Conservation (phyloP, 371 early-diverging fungal species). For the Mortierella sp. region DNA sequence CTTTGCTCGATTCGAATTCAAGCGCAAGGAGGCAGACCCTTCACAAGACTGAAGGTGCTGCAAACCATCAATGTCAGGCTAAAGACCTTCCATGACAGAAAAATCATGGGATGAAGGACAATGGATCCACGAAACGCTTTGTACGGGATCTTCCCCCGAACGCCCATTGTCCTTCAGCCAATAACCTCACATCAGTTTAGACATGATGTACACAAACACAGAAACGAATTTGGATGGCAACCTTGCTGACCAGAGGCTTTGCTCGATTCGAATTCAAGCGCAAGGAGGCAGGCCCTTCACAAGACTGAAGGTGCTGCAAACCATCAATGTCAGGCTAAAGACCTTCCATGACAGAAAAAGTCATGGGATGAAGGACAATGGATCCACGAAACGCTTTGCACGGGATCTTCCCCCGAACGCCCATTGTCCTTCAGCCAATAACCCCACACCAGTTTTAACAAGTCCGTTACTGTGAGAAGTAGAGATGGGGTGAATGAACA, state of each 20-base stretch:
- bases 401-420: constrained; percentile 33
- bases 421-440: constrained; percentile 25
- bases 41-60: constrained; percentile 32
- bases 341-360: constrained; percentile 16
- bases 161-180: constrained; percentile 31
- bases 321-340: constrained; percentile 32
- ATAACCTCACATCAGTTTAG: constrained; percentile 18
- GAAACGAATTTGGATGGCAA: constrained; percentile 21
- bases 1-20: constrained; percentile 49
- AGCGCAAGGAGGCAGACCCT: constrained; percentile 48
- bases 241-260: constrained; percentile 37
- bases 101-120: constrained; percentile 18
- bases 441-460: constrained; percentile 18
- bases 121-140: constrained; percentile 27
- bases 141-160: constrained; percentile 27
- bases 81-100: constrained; percentile 22
- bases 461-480: background rate
- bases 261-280: constrained; percentile 52
- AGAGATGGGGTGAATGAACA: too few relatives aligned
- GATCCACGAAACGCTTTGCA: constrained; percentile 25
- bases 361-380: constrained; percentile 24
- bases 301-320: constrained; percentile 37
- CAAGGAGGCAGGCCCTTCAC: constrained; percentile 44
- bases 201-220: constrained; percentile 5
- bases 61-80: constrained; percentile 37